Evolutionary conservation across 75 land plant genomes (phyloP), one percentile per base, ranked within the genome.

Genomic region (Pseudotsuga menziesii): DNA sequence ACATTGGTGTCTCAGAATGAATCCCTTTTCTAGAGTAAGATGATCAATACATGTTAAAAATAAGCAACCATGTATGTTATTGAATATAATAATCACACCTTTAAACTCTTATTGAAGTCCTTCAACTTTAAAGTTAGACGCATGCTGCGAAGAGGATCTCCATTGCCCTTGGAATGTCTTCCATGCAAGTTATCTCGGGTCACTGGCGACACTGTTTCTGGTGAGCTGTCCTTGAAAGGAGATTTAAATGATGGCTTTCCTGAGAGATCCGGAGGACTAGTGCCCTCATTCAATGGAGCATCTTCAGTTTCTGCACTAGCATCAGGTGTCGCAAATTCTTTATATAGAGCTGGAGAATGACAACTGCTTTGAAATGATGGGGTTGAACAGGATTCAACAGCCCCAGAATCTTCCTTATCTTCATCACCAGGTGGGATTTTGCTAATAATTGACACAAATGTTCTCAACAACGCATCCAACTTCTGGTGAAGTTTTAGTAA

Each of bases 41-140:
- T 78, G 25, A 77, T 54, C 20, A 56, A 79, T 56, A 72, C 7
- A 64, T 64, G 41, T 20, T 3, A n/a, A 78, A 70, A 2, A 41
- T 11, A 41, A 69, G 25, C 32, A 35, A 22, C 55, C 41, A 39
- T 27, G 26, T 35, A 2, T 26, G 12, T 41, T 52, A 26, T 58
- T 25, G 61, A 61, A 35, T 14, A 75, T 76, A 23, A 23, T 12
- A 14, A 35, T 74, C 78, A 35, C 11, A 94, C 98, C 99, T 94
- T 97, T 9, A 98, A 98, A 78, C 62, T 85, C 82, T 88, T 91
- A 77, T 87, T 88, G 32, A 92, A 83, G 75, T 92, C 93, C 58
- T 94, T 94, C 39, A 97, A 85, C 85, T 91, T 94, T 41, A 90
- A 61, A 0, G 99, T 94, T 70, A 97, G 76, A 6, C 94, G 93